phyloP scores from a whole-genome alignment of 2,329 filamentous ascomycete genomes.

The Penicillium sp. region DNA sequence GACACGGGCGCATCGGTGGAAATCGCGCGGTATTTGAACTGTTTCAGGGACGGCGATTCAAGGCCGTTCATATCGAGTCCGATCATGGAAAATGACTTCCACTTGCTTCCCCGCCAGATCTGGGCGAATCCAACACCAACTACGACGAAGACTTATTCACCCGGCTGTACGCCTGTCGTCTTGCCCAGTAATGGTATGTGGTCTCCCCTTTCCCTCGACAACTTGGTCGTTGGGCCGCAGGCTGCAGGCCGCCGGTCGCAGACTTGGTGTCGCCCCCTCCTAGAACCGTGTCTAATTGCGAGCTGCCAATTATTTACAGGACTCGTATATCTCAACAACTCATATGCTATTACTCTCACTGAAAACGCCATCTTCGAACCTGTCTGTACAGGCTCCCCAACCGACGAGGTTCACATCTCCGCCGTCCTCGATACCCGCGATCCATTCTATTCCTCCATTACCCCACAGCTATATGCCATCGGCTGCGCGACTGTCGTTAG shows the following conservation, averaged over 20 bases:
- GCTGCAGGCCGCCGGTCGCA: neutral
- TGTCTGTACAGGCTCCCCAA: conserved; percentile 46
- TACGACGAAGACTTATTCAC: conserved; percentile 35
- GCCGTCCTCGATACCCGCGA: conserved; percentile 69
- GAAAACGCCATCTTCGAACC: conserved; percentile 53
- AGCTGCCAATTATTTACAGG: conserved; percentile 28
- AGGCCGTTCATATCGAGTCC: conserved; percentile 14
- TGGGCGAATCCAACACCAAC: conserved; percentile 43
- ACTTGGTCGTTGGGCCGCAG: neutral
- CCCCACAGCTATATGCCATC: conserved; percentile 89
- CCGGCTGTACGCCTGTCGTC: conserved; percentile 63
- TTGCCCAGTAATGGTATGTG: conserved; percentile 58
- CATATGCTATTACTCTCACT: conserved; percentile 46
- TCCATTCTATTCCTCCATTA: conserved; percentile 90
- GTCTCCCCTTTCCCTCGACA: neutral
- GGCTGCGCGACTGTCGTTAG: conserved; percentile 87
- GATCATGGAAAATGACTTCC: conserved; percentile 38
- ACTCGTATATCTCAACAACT: conserved; percentile 43
- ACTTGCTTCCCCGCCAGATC: conserved; percentile 41
- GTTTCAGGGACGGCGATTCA: conserved; percentile 13
- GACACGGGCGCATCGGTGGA: conserved; percentile 6
- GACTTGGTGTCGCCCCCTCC: neutral
- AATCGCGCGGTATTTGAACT: conserved; percentile 14
- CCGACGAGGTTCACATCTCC: conserved; percentile 39
- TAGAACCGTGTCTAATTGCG: neutral